Evolutionary conservation across 164 flowering plant species (phyloP), one percentile per base, ranked within the genome.

Genomic region (Dillenia suffruticosa): DNA sequence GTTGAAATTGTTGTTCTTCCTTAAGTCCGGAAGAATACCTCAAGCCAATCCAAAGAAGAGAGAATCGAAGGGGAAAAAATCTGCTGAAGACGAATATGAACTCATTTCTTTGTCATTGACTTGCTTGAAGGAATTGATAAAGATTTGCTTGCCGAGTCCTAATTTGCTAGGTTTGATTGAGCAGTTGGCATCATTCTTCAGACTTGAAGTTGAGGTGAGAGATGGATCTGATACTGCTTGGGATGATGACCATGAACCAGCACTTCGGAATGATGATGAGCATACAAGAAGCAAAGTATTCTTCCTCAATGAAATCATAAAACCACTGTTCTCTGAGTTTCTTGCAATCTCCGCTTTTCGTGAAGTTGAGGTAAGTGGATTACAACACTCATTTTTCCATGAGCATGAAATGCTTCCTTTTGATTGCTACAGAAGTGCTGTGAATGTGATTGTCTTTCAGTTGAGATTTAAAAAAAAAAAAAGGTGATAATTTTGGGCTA

Each of bases 81-180:
- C 57, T 56, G 49, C 61, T 57, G 81, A 80, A 58, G 83, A 80
- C 8, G 58, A 56, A 69, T 84, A 66, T 64, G 90, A 82, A 53
- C 67, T 66, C 56, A 72, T 87, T 46, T 73, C 78, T 69, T 63
- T 71, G 59, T 78, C 85, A 16, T 65, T 89, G 47, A 53, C 79
- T 49, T 87, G 94, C 77, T 73, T 92, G 76, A 82, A 77, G 71
- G 88, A 87, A 68, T 58, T 89, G 71, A 54, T 84, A 19, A 65
- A 44, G 47, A 54, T 82, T 46, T 66, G 66, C 69, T 65, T 66
- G 54, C 61, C 51, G 51, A 52, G 61, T n/a, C 69, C 72, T 40
- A 62, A 65, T 3, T 62, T 75, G 56, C 58, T 57, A 59, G 65
- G 60, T 26, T 62, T 89, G 75, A 72, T 89, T 51, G 80, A 81